Evolutionary conservation across 345 rosid species (phyloP), one percentile per base, ranked within the genome.

Genomic region (Angophora floribunda): DNA sequence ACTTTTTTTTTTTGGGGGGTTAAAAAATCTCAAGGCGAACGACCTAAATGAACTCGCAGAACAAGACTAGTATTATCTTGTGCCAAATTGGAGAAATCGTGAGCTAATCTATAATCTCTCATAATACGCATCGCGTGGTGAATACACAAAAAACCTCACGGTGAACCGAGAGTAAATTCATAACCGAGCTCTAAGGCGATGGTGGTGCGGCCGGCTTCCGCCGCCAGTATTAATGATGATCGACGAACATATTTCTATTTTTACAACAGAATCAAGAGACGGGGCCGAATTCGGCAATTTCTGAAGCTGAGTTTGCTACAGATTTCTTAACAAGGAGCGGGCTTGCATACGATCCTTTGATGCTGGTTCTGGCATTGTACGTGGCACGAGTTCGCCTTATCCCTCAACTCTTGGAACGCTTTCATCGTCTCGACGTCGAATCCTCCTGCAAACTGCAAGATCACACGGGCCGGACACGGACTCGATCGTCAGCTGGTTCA

Each of bases 351-450:
- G 53, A 94, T 87, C 89, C 95, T 96, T 89, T 92, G 89, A 30
- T 87, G 91, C 75, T 95, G 98, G 94, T 89, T 95, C 91, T 96
- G 99, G 89, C 93, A 93, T 80, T 96, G 97, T 65, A 92, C 88
- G 85, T 94, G 95, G 89, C 99, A 96, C 21, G 94, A 94, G 89
- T 96, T 92, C 4, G 97, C 99, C 91, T 96, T 98, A 87, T 98
- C 99, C 90, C 99, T 95, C 91, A 98, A 90, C 93, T 98, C 99
- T 89, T 96, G 94, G 87, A 98, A 98, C 30, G 99, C 99, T 89
- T 92, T 95, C 99, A 98, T 98, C 7, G 98, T 98, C 89, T 96
- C 99, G 55, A 89, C 97, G 32, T 97, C 99, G 78, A 98, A 98
- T 53, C 99, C 99, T 87, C 99, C 99, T 0, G 99, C 99, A 87